Conservation (phyloP, 1,284 basidiomycete species). For the Boletus smithii region DNA sequence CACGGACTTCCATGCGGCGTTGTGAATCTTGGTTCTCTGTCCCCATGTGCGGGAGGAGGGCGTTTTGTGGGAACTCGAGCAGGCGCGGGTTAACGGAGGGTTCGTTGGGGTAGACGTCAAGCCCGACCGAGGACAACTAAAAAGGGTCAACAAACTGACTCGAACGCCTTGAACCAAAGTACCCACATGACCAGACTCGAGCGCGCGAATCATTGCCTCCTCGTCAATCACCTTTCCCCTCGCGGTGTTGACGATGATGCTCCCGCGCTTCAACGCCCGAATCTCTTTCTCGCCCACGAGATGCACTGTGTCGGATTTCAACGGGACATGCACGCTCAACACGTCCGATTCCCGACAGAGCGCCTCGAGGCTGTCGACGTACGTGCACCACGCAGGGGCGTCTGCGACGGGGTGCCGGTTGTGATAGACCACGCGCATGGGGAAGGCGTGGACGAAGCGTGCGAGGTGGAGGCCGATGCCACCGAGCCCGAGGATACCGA, state of each 20-base stretch:
- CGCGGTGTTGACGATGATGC: constrained; percentile 86
- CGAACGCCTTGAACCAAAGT: not conserved
- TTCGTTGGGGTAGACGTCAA: constrained; percentile 90
- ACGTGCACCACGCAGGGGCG: constrained; percentile 75
- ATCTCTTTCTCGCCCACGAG: constrained; percentile 80
- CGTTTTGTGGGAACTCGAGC: constrained; percentile 76
- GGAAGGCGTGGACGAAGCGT: constrained; percentile 68
- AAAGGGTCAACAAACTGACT: not conserved
- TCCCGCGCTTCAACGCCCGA: constrained; percentile 73
- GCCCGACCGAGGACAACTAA: constrained; percentile 76
- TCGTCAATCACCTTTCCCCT: constrained; percentile 89
- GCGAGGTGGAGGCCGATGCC: constrained; percentile 81
- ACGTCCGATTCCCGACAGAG: constrained; percentile 78
- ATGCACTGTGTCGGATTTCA: constrained; percentile 59
- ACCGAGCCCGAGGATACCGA: constrained; percentile 87
- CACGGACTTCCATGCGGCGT: constrained; percentile 78
- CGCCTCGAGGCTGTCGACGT: constrained; percentile 68
- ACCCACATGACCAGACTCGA: constrained; percentile 82
- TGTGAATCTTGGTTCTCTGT: constrained; percentile 83
- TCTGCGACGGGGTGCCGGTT: constrained; percentile 54
- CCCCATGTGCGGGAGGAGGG: constrained; percentile 87
- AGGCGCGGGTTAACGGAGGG: constrained; percentile 81
- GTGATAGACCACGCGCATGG: constrained; percentile 88
- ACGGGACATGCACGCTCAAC: constrained; percentile 71
- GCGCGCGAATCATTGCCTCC: constrained; percentile 77